These are phyloP conservation scores for Prunus mongolica DNA, from an alignment of 306 rosid species.

Conservation along the genomic window DNA sequence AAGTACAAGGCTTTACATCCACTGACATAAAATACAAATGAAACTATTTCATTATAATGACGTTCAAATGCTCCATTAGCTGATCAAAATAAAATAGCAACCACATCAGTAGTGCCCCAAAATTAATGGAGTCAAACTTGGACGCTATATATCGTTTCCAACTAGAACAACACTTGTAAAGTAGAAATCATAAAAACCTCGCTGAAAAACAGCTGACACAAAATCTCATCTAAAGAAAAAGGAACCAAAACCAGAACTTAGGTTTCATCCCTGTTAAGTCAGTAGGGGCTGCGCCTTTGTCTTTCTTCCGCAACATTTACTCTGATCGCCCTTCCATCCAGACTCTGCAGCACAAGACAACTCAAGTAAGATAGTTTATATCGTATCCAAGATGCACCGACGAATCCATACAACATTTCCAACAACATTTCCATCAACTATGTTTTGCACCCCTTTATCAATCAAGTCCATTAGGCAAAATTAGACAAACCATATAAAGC, in stretches of 20 bases:
- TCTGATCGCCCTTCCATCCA: constrained; percentile 81
- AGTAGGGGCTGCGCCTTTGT: constrained; percentile 60
- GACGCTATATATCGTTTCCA: constrained; percentile 10
- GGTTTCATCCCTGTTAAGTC: constrained; percentile 34
- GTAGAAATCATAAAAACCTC: constrained; percentile 19
- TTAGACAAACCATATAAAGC: neutral
- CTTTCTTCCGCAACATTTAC: constrained; percentile 89
- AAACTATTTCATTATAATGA: neutral
- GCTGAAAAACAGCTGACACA: constrained; percentile 30
- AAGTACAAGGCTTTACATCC: neutral
- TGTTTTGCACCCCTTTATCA: neutral
- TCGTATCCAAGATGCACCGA: neutral
- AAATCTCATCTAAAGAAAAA: constrained; percentile 28
- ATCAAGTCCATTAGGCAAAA: neutral
- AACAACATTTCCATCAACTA: neutral
- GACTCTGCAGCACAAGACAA: constrained; percentile 44
- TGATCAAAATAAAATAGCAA: neutral
- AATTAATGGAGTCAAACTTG: constrained; percentile 9
- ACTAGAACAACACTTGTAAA: constrained; percentile 12
- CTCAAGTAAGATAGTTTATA: constrained; percentile 8
- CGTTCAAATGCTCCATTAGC: neutral
- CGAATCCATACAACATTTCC: neutral
- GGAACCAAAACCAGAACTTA: constrained; percentile 16
- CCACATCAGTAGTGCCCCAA: constrained; percentile 1
- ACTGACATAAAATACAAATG: neutral